Percentiles rank a stretch among this genome's conserved stretches.
Conservation (phyloP, 805 yeast genomes). For the Metschnikowia continentalis region DNA sequence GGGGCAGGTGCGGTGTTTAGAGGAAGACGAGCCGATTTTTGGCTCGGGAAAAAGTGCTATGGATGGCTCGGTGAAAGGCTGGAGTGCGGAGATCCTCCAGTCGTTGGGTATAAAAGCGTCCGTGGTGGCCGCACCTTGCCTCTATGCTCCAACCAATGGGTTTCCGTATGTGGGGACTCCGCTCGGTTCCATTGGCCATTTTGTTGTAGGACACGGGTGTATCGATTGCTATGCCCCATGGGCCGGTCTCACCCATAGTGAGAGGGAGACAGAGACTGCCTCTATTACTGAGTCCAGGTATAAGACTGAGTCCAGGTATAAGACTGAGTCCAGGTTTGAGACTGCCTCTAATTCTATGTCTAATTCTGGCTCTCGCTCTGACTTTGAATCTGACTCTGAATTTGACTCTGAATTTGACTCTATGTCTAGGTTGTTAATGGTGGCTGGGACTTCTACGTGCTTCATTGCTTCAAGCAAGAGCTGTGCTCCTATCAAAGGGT, state of each 20-base stretch:
- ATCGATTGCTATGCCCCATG: conserved; percentile 56
- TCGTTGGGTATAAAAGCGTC: conserved; percentile 16
- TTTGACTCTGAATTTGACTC: too few relatives aligned
- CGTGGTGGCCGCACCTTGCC: conserved; percentile 11
- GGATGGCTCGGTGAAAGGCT: conserved; percentile 59
- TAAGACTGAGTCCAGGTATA: too few relatives aligned
- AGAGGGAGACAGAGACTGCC: too few relatives aligned
- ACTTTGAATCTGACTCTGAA: too few relatives aligned
- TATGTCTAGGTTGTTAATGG: conserved; percentile 34
- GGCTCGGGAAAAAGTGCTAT: conserved; percentile 30
- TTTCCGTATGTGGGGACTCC: conserved; percentile 18
- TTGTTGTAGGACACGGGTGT: conserved; percentile 42
- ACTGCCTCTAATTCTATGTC: too few relatives aligned
- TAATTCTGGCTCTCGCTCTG: too few relatives aligned
- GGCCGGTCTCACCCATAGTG: conserved; percentile 15
- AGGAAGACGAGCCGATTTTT: conserved; percentile 7
- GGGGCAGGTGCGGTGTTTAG: conserved; percentile 15
- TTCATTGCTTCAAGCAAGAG: conserved; percentile 28
- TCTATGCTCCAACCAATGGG: neutral
- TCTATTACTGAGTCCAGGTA: too few relatives aligned
- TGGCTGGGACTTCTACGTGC: conserved; percentile 64
- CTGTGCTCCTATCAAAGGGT: conserved; percentile 37
- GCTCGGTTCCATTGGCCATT: conserved; percentile 15
- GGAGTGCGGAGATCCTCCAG: conserved; percentile 31
- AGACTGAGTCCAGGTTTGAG: too few relatives aligned